Conservation (phyloP, 331 rosid species). For the Cydonia oblonga region DNA sequence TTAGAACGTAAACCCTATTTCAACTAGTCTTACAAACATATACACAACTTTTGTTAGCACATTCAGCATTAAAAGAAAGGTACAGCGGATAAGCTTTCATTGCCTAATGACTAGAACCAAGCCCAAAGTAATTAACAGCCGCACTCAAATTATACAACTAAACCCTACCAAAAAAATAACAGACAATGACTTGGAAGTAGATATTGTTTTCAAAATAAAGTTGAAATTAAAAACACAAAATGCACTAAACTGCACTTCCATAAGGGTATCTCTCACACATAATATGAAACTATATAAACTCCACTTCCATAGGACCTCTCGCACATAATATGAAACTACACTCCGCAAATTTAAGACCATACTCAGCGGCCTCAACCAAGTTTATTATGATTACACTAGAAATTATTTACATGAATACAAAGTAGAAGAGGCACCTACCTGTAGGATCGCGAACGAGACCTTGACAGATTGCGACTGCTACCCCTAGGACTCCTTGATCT, state of each 20-base stretch:
- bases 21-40: not conserved
- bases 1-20: not conserved
- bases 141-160: not conserved
- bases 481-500: conserved; percentile 52
- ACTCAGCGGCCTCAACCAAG: not conserved
- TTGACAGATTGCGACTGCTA: conserved; percentile 37
- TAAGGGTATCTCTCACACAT: not conserved
- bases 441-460: conserved; percentile 52
- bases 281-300: not conserved
- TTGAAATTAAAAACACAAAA: not conserved
- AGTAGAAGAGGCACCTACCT: conserved; percentile 35
- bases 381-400: not conserved
- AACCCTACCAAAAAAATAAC: not conserved
- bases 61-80: not conserved
- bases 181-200: not conserved
- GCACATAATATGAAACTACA: not conserved
- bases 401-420: not conserved
- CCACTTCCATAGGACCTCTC: not conserved
- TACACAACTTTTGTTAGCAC: not conserved
- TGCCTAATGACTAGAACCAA: not conserved
- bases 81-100: not conserved
- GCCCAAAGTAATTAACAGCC: not conserved
- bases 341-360: not conserved
- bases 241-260: not conserved
- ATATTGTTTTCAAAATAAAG: not conserved